These are phyloP conservation scores for Geranium rotundifolium DNA, from an alignment of 345 rosid genomes.

Conservation along the genomic window DNA sequence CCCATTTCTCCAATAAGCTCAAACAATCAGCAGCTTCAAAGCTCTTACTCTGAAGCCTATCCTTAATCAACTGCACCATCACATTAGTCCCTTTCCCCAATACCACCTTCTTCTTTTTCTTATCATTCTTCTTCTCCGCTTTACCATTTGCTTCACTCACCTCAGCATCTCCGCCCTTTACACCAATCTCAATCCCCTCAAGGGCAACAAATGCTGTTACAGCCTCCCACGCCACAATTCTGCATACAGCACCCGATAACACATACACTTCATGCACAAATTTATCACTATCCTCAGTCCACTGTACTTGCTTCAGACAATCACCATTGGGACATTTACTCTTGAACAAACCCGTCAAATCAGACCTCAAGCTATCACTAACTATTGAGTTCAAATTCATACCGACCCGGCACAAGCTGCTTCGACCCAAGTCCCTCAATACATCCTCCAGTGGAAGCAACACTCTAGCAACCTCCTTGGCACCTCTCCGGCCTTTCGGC, in stretches of 20 bases:
- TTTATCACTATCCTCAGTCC: conserved; percentile 29
- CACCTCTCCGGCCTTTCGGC: conserved; percentile 20
- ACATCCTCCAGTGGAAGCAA: conserved; percentile 31
- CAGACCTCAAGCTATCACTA: conserved; percentile 21
- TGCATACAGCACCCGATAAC: conserved; percentile 44
- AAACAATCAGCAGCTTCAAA: conserved; percentile 19
- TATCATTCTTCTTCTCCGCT: conserved; percentile 47
- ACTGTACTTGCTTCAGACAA: conserved; percentile 17
- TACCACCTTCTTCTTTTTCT: conserved; percentile 57
- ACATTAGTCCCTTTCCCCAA: conserved; percentile 66
- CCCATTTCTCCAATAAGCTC: conserved; percentile 28
- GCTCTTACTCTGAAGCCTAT: conserved; percentile 29
- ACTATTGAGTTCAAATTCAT: conserved; percentile 30
- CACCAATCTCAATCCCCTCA: conserved; percentile 40
- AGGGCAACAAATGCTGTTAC: conserved; percentile 47
- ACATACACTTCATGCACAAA: conserved; percentile 41
- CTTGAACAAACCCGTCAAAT: conserved; percentile 23
- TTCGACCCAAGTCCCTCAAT: conserved; percentile 36
- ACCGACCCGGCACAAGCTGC: conserved; percentile 37
- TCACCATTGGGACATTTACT: conserved; percentile 14
- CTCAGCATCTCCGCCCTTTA: conserved; percentile 23
- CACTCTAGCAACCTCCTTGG: conserved; percentile 20
- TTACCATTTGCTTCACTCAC: conserved; percentile 26
- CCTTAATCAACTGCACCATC: conserved; percentile 56
- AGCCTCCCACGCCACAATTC: conserved; percentile 69